Conservation (phyloP, 345 rosid genomes). For the Lepidium sativum region DNA sequence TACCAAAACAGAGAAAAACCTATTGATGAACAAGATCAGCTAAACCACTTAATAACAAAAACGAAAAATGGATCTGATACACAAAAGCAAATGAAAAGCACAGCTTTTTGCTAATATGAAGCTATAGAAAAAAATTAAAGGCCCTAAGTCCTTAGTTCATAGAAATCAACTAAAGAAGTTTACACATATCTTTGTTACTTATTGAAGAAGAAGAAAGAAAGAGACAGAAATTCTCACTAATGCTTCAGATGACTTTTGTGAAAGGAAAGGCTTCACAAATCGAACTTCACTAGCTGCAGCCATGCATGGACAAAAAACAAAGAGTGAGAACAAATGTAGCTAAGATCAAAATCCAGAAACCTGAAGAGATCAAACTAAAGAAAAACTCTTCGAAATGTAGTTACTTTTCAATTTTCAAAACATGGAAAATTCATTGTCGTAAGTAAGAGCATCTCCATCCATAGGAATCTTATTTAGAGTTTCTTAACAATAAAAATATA, state of each 20-base stretch:
- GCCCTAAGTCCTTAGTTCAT: background rate
- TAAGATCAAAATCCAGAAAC: background rate
- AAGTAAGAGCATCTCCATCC: too few species aligned
- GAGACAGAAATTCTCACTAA: background rate
- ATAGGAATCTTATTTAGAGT: too few species aligned
- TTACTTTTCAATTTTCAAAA: background rate
- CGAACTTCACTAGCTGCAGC: background rate
- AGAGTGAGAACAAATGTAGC: background rate
- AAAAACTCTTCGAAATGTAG: too few species aligned
- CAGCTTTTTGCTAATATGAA: background rate
- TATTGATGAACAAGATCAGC: background rate
- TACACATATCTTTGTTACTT: background rate
- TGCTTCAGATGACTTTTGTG: background rate
- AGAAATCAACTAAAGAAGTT: background rate
- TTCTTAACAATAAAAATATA: too few species aligned
- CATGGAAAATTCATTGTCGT: background rate
- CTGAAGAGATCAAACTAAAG: background rate
- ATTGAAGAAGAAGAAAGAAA: background rate
- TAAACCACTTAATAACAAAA: background rate
- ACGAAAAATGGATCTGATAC: background rate
- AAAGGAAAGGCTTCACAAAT: conserved; percentile 2
- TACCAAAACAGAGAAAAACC: background rate
- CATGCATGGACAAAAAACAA: background rate
- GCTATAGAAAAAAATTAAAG: background rate
- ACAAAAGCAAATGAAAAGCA: background rate